Percentiles rank a stretch among this genome's conserved stretches.
phyloP scores from a whole-genome alignment of 805 yeast species.

The Hanseniaspora guilliermondii region DNA sequence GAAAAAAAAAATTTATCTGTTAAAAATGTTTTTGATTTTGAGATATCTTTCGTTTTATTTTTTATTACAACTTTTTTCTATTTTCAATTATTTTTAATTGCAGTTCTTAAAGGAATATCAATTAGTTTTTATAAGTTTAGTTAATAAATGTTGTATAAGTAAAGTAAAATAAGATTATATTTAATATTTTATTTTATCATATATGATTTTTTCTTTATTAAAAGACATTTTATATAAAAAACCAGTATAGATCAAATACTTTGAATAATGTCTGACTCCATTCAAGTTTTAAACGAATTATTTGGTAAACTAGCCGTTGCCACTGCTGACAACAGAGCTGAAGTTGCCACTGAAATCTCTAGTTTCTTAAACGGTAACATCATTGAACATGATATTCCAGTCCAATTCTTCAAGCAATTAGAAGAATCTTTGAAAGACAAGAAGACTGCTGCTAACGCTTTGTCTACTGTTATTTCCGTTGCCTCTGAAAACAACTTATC shows the following conservation, averaged over 20 bases:
- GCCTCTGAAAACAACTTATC: slow-evolving; percentile 66
- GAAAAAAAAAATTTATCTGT: no score
- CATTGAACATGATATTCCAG: slow-evolving; percentile 97
- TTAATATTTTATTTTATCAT: no score
- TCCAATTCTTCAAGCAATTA: slow-evolving; percentile 68
- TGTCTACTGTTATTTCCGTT: slow-evolving; percentile 74
- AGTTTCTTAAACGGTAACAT: slow-evolving; percentile 91
- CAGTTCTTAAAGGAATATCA: no score
- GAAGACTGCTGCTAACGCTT: slow-evolving; percentile 71
- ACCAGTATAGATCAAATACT: slow-evolving; percentile 14
- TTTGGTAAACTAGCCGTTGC: slow-evolving; percentile 88
- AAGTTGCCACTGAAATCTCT: slow-evolving; percentile 80
- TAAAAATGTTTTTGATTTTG: no score
- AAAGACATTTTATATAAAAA: neutral
- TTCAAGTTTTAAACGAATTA: slow-evolving; percentile 80
- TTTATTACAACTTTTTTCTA: neutral
- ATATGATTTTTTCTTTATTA: neutral
- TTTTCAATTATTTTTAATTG: no score
- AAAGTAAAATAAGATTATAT: no score
- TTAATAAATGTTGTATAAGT: no score
- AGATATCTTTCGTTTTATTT: slow-evolving; percentile 10
- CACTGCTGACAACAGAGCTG: slow-evolving; percentile 64
- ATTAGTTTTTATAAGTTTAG: no score
- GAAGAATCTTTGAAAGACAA: slow-evolving; percentile 65
- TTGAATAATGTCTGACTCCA: slow-evolving; percentile 35